Percentiles rank a stretch among this genome's conserved stretches.
Evolutionary conservation across 176 grass and related monocot species (phyloP).

Genomic region (maize (Zea mays)): Zm-B73-REFERENCE-NAM-5.0 NC_050098.1:182432501-182433000

Average conservation of each 20-base stretch:
- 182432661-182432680: neutral
- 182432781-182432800: conserved; percentile 18
- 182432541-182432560: conserved; percentile 17
- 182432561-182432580: neutral
- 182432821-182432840: neutral
- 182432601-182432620: neutral
- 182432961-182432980: no score
- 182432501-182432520: neutral
- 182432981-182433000: neutral
- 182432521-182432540: neutral
- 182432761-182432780: neutral
- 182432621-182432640: conserved; percentile 47
- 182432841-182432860: neutral
- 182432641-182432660: conserved; percentile 25
- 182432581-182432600: neutral
- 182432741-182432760: conserved; percentile 18
- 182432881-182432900: neutral
- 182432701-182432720: conserved; percentile 27
- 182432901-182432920: neutral
- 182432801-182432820: neutral
- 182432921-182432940: neutral
- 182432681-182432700: conserved; percentile 1
- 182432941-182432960: neutral
- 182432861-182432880: no score
- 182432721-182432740: neutral